These are phyloP conservation scores for Penicillium canariense DNA, from an alignment of 495 filamentous ascomycete genomes.

Conservation along the genomic window DNA sequence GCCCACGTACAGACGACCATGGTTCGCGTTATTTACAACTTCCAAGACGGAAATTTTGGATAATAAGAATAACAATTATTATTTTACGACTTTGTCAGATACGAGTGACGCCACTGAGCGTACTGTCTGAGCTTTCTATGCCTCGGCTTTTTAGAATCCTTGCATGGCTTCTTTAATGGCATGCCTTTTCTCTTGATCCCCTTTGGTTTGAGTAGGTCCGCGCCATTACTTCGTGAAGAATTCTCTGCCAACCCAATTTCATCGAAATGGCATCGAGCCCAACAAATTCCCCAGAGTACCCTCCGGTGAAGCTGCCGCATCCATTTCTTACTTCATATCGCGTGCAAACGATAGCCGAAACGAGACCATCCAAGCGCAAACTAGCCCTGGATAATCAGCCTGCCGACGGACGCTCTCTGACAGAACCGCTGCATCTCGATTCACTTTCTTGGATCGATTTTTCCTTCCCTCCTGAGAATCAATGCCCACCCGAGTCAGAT, in stretches of 20 bases:
- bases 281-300: slow-evolving; percentile 18
- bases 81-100: neutral
- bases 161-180: neutral
- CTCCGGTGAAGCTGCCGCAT: slow-evolving; percentile 31
- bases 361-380: slow-evolving; percentile 20
- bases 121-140: neutral
- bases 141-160: slow-evolving; percentile 3
- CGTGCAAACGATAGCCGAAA: slow-evolving; percentile 26
- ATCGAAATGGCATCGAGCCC: slow-evolving; percentile 18
- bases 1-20: neutral
- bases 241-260: neutral
- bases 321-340: slow-evolving; percentile 31
- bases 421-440: slow-evolving; percentile 33
- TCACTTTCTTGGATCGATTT: slow-evolving; percentile 36
- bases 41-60: too few relatives aligned
- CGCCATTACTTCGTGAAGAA: neutral
- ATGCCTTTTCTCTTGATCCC: neutral
- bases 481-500: slow-evolving; percentile 32
- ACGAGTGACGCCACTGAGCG: neutral
- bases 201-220: neutral
- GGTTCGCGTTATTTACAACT: neutral
- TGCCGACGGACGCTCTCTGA: slow-evolving; percentile 20
- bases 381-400: slow-evolving; percentile 31
- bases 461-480: slow-evolving; percentile 17
- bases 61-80: neutral